A percentile compares a stretch with the other conserved stretches of the same genome.
Evolutionary conservation across 306 rosid genomes (phyloP).

Genomic region (Lathyrus sativus): DNA sequence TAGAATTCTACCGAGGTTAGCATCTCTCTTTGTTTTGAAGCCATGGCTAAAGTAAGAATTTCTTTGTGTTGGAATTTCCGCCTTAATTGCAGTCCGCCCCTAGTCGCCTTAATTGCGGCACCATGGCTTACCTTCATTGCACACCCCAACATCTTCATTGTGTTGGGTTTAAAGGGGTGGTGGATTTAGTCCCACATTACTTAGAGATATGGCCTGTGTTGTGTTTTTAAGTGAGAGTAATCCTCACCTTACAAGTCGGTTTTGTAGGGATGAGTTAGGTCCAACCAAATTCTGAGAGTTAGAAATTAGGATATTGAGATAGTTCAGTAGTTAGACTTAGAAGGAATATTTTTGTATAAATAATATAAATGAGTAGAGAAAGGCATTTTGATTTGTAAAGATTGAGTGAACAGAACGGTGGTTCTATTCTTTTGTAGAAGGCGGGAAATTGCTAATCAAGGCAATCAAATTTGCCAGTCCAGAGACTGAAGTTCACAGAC

Average conservation of each 20-base stretch:
- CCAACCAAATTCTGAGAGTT: background rate
- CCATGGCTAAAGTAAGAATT: slow-evolving; percentile 1
- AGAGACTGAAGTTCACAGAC: background rate
- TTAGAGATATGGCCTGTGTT: no score
- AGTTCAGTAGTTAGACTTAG: background rate
- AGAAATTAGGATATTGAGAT: background rate
- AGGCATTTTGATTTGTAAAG: background rate
- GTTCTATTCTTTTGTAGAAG: background rate
- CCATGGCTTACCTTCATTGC: no score
- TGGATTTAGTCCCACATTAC: no score
- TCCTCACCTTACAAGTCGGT: no score
- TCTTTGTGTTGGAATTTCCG: background rate
- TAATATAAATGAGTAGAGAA: background rate
- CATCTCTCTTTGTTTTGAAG: slow-evolving; percentile 28
- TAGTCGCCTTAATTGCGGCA: no score
- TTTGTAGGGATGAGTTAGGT: no score
- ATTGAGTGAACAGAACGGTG: background rate
- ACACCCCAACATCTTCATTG: no score
- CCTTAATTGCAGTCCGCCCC: no score
- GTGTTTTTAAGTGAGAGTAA: no score
- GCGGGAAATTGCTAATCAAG: background rate
- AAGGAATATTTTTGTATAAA: background rate
- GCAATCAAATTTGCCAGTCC: background rate
- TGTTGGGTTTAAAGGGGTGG: no score
- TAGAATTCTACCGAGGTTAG: slow-evolving; percentile 9